Percentiles rank a stretch among this genome's conserved stretches.
Conservation (phyloP, 228 moss, liverwort and hornwort species). For the Sphagnum fallax region DNA sequence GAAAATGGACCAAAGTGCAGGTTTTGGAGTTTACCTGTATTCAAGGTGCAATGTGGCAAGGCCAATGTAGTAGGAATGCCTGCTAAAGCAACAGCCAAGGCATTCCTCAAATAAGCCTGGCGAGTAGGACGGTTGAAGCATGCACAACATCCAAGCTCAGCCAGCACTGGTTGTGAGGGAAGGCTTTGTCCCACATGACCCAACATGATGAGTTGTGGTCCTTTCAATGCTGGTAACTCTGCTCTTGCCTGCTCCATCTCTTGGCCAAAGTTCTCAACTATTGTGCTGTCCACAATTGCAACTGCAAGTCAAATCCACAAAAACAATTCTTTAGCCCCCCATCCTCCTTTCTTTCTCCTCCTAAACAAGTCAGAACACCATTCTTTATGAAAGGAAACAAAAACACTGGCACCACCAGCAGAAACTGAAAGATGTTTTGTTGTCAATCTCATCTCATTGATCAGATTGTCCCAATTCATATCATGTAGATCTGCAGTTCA, state of each 20-base stretch:
- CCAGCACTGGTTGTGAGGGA: conserved; percentile 28
- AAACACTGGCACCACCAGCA: too few relatives aligned
- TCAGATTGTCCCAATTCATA: too few relatives aligned
- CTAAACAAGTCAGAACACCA: too few relatives aligned
- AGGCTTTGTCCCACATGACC: conserved; percentile 36
- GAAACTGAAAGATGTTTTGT: too few relatives aligned
- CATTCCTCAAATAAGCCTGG: conserved; percentile 42
- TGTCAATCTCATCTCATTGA: too few relatives aligned
- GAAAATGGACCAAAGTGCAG: too few relatives aligned
- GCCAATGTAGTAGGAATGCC: conserved; percentile 9
- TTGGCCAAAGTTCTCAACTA: conserved; percentile 27
- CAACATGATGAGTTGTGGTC: conserved; percentile 41
- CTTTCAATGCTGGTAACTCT: conserved; percentile 18
- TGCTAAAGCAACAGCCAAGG: conserved; percentile 42
- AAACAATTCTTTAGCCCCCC: too few relatives aligned
- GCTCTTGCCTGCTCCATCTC: conserved; percentile 17
- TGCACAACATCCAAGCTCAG: conserved; percentile 37
- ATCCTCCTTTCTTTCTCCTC: too few relatives aligned
- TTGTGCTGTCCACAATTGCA: conserved; percentile 30
- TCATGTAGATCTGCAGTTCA: too few relatives aligned
- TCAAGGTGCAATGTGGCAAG: too few relatives aligned
- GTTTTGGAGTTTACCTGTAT: too few relatives aligned
- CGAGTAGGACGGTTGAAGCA: conserved; percentile 46
- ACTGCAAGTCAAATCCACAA: conserved; percentile 12
- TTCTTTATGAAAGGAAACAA: too few relatives aligned